phyloP scores from a whole-genome alignment of 73 alveolate genomes.

The Urostyla sp. region DNA sequence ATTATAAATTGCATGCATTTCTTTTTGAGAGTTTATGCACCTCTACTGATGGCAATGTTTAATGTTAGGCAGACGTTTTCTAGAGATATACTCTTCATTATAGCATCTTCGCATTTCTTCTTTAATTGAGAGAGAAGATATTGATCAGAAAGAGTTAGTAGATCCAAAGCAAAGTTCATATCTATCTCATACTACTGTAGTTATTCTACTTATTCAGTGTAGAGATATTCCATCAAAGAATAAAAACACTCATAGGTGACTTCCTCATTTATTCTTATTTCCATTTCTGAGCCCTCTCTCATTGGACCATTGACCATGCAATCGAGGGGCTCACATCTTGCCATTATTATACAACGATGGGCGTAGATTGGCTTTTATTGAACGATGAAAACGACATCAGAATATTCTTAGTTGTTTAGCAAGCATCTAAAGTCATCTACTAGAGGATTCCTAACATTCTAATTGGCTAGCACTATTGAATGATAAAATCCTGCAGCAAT shows the following conservation, averaged over 20 bases:
- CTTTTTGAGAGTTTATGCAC: conserved; percentile 64
- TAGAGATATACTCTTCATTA: conserved; percentile 49
- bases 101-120: conserved; percentile 65
- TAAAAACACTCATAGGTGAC: conserved; percentile 67
- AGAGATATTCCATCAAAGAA: conserved; percentile 64
- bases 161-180: conserved; percentile 62
- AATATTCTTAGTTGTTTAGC: conserved; percentile 58
- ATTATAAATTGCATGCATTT: conserved; percentile 62
- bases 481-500: conserved; percentile 81
- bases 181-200: conserved; percentile 55
- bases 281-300: conserved; percentile 60
- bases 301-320: conserved; percentile 77
- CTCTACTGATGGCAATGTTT: conserved; percentile 60
- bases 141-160: conserved; percentile 66
- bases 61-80: conserved; percentile 68
- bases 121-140: conserved; percentile 61
- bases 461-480: conserved; percentile 65
- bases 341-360: conserved; percentile 74
- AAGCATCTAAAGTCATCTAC: conserved; percentile 42
- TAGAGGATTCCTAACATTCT: conserved; percentile 43
- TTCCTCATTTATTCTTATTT: conserved; percentile 63
- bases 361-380: conserved; percentile 66
- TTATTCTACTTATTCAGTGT: conserved; percentile 70
- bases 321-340: conserved; percentile 72
- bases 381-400: conserved; percentile 68